Evolutionary conservation across 352 stramenopile genomes (phyloP).

Genomic region (Globisporangium megalacanthum): DNA sequence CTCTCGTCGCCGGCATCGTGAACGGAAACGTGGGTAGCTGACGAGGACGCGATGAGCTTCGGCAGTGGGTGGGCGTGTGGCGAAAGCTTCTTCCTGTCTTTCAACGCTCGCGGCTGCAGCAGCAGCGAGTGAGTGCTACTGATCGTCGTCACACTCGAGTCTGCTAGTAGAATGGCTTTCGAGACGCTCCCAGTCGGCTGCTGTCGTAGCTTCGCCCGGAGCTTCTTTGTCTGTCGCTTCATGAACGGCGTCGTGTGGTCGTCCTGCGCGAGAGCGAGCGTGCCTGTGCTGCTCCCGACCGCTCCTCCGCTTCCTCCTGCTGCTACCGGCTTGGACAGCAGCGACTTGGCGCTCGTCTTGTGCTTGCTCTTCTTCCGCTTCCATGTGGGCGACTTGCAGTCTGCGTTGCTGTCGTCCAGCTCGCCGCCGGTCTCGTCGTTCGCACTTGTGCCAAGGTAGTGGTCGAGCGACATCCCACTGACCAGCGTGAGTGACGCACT

Average conservation of each 20-base stretch:
- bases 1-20: constrained; percentile 10
- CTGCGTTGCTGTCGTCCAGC: constrained; percentile 8
- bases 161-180: constrained; percentile 46
- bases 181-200: constrained; percentile 25
- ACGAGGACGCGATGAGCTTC: constrained; percentile 32
- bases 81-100: constrained; percentile 15
- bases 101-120: constrained; percentile 17
- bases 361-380: constrained; percentile 32
- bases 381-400: constrained; percentile 24
- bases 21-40: constrained; percentile 23
- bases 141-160: constrained; percentile 12
- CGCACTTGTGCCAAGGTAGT: constrained; percentile 38
- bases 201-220: constrained; percentile 24
- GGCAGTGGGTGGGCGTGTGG: constrained; percentile 29
- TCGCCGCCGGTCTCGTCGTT: constrained; percentile 9
- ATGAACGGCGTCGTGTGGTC: constrained; percentile 39
- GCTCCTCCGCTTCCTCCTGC: not conserved
- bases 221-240: constrained; percentile 40
- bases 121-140: not conserved
- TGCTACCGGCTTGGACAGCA: constrained; percentile 4
- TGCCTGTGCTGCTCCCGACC: constrained; percentile 9
- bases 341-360: constrained; percentile 14
- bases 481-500: constrained; percentile 18
- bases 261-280: constrained; percentile 4
- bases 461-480: constrained; percentile 58